Conservation (phyloP, 2,329 filamentous ascomycete species). For the Aspergillus latus region DNA sequence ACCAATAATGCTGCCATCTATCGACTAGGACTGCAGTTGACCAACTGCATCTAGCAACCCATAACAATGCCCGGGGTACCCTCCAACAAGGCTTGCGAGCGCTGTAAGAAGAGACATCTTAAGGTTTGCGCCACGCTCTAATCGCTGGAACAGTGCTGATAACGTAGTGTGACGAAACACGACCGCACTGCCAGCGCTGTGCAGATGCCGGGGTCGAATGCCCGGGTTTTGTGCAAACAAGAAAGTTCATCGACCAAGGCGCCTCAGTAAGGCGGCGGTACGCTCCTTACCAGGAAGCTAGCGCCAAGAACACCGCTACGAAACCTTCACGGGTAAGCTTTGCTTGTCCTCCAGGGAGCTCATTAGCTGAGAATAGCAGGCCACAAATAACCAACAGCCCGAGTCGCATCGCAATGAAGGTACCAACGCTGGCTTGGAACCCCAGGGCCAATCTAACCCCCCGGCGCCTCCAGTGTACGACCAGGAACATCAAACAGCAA, state of each 20-base stretch:
- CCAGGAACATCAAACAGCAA: not conserved
- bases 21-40: conserved; percentile 5
- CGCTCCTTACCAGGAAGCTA: conserved; percentile 37
- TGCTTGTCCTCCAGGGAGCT: not conserved
- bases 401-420: not conserved
- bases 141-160: not conserved
- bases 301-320: conserved; percentile 3
- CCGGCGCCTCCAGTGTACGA: not conserved
- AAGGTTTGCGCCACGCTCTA: conserved; percentile 29
- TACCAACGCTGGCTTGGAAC: not conserved
- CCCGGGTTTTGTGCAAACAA: conserved; percentile 44
- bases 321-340: conserved; percentile 12
- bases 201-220: conserved; percentile 39
- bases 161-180: conserved; percentile 41
- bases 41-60: not conserved
- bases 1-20: not conserved
- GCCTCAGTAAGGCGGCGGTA: conserved; percentile 41
- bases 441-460: not conserved
- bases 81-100: conserved; percentile 41
- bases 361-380: not conserved
- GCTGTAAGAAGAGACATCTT: conserved; percentile 42
- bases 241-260: conserved; percentile 47
- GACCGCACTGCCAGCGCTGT: conserved; percentile 41
- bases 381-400: not conserved
- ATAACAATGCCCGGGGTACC: conserved; percentile 39